phyloP scores from a whole-genome alignment of 1,284 basidiomycete species.

The Phylloboletellus chloephorus region DNA sequence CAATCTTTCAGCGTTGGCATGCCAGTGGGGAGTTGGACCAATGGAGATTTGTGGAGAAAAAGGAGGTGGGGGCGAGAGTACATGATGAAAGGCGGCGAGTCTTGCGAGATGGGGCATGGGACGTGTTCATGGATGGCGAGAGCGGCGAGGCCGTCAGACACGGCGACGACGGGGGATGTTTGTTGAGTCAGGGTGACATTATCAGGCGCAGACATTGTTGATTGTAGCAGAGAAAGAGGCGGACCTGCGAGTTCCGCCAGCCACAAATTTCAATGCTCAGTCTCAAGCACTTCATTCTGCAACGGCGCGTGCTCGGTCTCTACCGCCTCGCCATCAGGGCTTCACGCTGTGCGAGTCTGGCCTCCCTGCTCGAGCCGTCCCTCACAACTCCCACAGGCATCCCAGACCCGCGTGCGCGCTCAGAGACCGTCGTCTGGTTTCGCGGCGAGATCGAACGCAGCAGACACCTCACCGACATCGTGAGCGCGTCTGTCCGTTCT shows the following conservation, averaged over 20 bases:
- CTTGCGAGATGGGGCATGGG: constrained; percentile 10
- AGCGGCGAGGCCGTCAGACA: constrained; percentile 21
- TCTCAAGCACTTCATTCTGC: constrained; percentile 71
- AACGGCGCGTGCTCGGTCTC: constrained; percentile 51
- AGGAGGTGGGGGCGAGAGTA: constrained; percentile 68
- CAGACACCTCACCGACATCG: constrained; percentile 51
- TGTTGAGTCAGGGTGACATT: constrained; percentile 12
- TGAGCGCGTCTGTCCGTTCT: constrained; percentile 27
- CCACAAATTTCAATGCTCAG: constrained; percentile 36
- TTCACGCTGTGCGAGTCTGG: constrained; percentile 48
- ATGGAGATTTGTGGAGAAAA: constrained; percentile 65
- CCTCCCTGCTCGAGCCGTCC: constrained; percentile 3
- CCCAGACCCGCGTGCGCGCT: constrained; percentile 51
- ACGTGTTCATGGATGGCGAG: constrained; percentile 18
- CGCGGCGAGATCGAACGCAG: constrained; percentile 66
- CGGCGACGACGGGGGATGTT: constrained; percentile 19
- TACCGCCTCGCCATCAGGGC: constrained; percentile 65
- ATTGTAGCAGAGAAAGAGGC: constrained; percentile 7
- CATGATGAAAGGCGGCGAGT: constrained; percentile 40
- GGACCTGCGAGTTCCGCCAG: constrained; percentile 7
- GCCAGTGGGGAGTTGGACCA: constrained; percentile 62
- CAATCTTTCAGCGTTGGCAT: constrained; percentile 82
- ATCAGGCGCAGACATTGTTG: constrained; percentile 32
- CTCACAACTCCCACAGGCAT: constrained; percentile 44
- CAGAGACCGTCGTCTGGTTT: constrained; percentile 67